A percentile compares a stretch with the other conserved stretches of the same genome.
phyloP scores from a whole-genome alignment of 2,329 filamentous ascomycete genomes.

The Hortaea sp. region DNA sequence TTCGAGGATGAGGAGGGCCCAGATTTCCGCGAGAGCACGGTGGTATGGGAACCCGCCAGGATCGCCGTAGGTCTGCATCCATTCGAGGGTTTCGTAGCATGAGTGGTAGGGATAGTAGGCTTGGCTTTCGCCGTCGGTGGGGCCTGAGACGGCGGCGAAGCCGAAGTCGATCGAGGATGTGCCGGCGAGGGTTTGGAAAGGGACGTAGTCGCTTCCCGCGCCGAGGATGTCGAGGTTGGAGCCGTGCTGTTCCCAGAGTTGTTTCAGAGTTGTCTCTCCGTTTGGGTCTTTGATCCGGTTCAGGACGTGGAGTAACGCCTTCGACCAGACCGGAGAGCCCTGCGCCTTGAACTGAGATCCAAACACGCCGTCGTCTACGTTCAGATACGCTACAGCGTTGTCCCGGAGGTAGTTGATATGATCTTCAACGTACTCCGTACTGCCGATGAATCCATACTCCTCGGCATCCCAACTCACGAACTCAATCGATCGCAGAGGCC shows the following conservation, averaged over 20 bases:
- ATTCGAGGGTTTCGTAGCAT: slow-evolving; percentile 82
- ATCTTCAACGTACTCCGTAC: slow-evolving; percentile 88
- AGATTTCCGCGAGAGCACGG: slow-evolving; percentile 64
- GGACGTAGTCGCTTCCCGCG: slow-evolving; percentile 70
- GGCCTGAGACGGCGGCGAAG: slow-evolving; percentile 48
- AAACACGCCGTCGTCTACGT: slow-evolving; percentile 73
- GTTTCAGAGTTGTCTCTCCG: slow-evolving; percentile 59
- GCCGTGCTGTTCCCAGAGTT: slow-evolving; percentile 62
- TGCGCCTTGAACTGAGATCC: slow-evolving; percentile 61
- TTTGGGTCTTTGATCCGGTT: slow-evolving; percentile 64
- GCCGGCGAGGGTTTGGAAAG: slow-evolving; percentile 86
- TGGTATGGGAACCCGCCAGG: slow-evolving; percentile 66
- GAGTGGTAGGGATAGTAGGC: slow-evolving; percentile 61
- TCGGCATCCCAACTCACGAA: slow-evolving; percentile 95
- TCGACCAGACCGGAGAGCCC: slow-evolving; percentile 71
- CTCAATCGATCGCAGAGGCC: slow-evolving; percentile 84
- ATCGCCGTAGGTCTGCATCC: slow-evolving; percentile 72
- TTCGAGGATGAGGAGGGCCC: slow-evolving; percentile 74
- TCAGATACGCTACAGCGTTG: slow-evolving; percentile 78
- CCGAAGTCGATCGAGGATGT: slow-evolving; percentile 78
- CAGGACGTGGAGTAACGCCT: slow-evolving; percentile 61
- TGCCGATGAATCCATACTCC: slow-evolving; percentile 88
- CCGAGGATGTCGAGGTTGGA: slow-evolving; percentile 58
- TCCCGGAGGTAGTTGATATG: slow-evolving; percentile 62
- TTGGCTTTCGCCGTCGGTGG: slow-evolving; percentile 18